Evolutionary conservation across 2,329 filamentous ascomycete genomes (phyloP).

Genomic region (Cladosporium cucumerinum): DNA sequence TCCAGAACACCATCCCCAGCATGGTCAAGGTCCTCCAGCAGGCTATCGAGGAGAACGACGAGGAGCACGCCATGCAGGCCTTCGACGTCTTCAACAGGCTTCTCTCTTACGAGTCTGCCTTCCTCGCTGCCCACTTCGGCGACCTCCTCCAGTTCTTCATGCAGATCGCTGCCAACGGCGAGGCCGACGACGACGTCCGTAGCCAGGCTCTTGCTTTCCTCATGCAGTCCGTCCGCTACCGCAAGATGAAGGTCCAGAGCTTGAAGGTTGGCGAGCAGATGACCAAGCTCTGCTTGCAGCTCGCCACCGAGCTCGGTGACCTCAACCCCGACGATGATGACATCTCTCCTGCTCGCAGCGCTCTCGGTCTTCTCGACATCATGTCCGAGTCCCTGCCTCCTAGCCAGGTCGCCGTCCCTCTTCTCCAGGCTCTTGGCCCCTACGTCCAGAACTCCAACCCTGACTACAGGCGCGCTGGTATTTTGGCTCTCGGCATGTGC

Average conservation of each 20-base stretch:
- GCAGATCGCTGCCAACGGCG: slow-evolving; percentile 71
- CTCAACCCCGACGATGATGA: slow-evolving; percentile 73
- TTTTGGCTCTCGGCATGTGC: slow-evolving; percentile 86
- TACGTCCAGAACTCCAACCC: slow-evolving; percentile 74
- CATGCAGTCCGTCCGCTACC: slow-evolving; percentile 85
- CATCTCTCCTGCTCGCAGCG: slow-evolving; percentile 77
- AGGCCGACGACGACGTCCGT: slow-evolving; percentile 78
- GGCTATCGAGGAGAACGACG: slow-evolving; percentile 68
- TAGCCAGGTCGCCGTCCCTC: slow-evolving; percentile 87
- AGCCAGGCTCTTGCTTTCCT: slow-evolving; percentile 91
- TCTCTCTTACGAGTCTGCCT: slow-evolving; percentile 80
- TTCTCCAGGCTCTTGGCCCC: slow-evolving; percentile 79
- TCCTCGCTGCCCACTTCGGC: slow-evolving; percentile 81
- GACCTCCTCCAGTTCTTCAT: slow-evolving; percentile 94
- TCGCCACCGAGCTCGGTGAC: slow-evolving; percentile 83
- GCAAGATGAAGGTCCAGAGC: slow-evolving; percentile 91
- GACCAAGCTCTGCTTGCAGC: slow-evolving; percentile 81
- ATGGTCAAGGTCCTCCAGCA: slow-evolving; percentile 90
- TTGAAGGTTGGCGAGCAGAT: slow-evolving; percentile 83
- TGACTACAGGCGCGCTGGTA: slow-evolving; percentile 81
- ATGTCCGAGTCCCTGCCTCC: slow-evolving; percentile 85
- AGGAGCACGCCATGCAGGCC: slow-evolving; percentile 82
- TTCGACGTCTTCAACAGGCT: slow-evolving; percentile 98
- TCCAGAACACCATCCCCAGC: slow-evolving; percentile 76
- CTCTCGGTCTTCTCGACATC: slow-evolving; percentile 83